Evolutionary conservation across 148 eudicot species (phyloP).

Genomic region (Chenopodium formosanum): DNA sequence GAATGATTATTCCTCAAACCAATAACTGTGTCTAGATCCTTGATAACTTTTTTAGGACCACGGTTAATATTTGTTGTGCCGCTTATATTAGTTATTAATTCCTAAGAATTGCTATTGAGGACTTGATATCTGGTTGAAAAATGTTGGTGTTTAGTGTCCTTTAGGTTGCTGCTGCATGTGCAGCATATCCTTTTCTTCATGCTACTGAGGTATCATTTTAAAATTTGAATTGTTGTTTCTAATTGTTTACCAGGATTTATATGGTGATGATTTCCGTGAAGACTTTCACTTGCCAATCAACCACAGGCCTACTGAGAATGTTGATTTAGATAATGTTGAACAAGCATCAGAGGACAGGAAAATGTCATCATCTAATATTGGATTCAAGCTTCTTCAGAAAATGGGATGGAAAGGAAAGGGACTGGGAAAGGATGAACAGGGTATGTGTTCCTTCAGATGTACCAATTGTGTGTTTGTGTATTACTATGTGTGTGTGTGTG

Average conservation of each 20-base stretch:
- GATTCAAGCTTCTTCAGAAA: constrained; percentile 89
- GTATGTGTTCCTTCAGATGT: constrained; percentile 34
- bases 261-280: constrained; percentile 58
- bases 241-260: constrained; percentile 47
- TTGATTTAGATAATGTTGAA: constrained; percentile 79
- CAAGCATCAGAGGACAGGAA: constrained; percentile 91
- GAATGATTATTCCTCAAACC: background rate
- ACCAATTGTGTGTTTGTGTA: background rate
- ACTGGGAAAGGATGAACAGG: constrained; percentile 93
- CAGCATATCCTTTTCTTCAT: background rate
- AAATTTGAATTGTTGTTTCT: constrained; percentile 1
- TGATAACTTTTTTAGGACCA: background rate
- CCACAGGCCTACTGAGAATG: constrained; percentile 84
- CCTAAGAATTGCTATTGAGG: background rate
- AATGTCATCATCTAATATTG: constrained; percentile 77
- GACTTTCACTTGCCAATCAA: constrained; percentile 77
- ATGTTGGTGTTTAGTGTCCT: background rate
- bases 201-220: background rate
- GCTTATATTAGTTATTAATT: background rate
- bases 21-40: background rate
- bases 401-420: constrained; percentile 99
- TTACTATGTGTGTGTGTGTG: background rate
- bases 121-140: constrained; percentile 1
- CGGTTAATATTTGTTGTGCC: background rate
- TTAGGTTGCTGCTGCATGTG: background rate